These are phyloP conservation scores for Clavariopsis aquatica DNA, from an alignment of 495 filamentous ascomycete species.

Conservation along the genomic window DNA sequence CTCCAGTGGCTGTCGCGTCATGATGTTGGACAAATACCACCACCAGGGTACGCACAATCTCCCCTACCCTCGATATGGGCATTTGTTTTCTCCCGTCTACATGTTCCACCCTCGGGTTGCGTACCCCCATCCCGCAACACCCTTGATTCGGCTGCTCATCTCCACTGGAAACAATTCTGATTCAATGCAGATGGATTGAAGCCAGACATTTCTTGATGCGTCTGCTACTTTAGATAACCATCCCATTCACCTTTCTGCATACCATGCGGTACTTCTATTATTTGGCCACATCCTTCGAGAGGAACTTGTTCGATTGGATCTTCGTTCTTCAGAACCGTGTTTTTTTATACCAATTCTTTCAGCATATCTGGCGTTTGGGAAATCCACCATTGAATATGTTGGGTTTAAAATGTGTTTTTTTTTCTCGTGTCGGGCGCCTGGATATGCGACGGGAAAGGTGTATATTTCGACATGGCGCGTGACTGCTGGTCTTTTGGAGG, in stretches of 20 bases:
- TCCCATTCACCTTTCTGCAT: neutral
- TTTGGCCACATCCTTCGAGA: neutral
- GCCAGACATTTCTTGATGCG: neutral
- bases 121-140: neutral
- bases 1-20: slow-evolving; percentile 46
- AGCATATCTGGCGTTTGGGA: slow-evolving; percentile 22
- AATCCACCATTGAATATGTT: slow-evolving; percentile 6
- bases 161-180: neutral
- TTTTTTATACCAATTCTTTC: slow-evolving; percentile 7
- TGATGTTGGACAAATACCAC: slow-evolving; percentile 42
- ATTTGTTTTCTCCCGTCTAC: neutral
- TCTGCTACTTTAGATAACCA: neutral
- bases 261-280: neutral
- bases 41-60: slow-evolving; percentile 31
- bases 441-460: neutral
- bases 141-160: neutral
- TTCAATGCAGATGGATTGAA: neutral
- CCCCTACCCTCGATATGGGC: too few relatives aligned
- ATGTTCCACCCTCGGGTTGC: neutral
- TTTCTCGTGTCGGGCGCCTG: slow-evolving; percentile 6
- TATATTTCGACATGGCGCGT: slow-evolving; percentile 7
- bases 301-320: neutral
- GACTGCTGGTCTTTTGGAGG: neutral
- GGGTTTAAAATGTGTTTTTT: slow-evolving; percentile 2
- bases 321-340: slow-evolving; percentile 5